Base-by-base conservation (phyloP, 2,329 filamentous ascomycete species). In the Davidsoniella neocaledoniae region DNA sequence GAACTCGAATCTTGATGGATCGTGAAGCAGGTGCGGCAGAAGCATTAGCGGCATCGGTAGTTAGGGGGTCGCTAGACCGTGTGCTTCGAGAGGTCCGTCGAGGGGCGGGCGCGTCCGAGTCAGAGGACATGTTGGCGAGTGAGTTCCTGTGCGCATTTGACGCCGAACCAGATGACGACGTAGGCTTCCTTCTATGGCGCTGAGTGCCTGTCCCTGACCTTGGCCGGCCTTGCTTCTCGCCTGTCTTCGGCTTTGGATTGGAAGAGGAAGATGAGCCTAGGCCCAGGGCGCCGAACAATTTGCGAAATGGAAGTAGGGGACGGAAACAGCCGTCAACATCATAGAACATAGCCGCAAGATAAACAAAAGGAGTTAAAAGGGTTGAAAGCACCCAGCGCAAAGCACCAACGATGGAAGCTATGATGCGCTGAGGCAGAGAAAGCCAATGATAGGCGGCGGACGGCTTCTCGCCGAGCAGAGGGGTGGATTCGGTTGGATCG, bases 1-100 rank as follows among this genome's bases (percentile, higher is more conserved):
- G 51, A 12, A 94, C 71, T 65, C 91, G 94, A 59, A 96, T 94
- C 38, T 87, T 78, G 55, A 94, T 94, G 2, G 87, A 94, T 51
- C 86, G 76, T 58, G 44, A 17, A 16, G 44, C 39, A n/a, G 43
- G 23, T 19, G 40, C 26, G 45, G 33, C 37, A 33, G 48, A 25
- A 36, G 12, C 48, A 23, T 17, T 26, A 5, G 8, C 84, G 77
- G 5, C 76, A 69, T 3, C 82, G 80, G 14, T 74, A 71, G 42
- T 29, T 12, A 21, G 21, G 12, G 29, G 29, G 29, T 33, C 29
- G 2, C 12, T 33, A 10, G 29, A 33, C 4, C 2, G 8, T 12
- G 29, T 33, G 29, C 12, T 33, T 19, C 45, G 40, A 4, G 52
- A 48, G 16, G 52, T 36, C 14, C 45, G 40, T 10, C 45, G 21